These are phyloP conservation scores for Suillus plorans DNA, from an alignment of 768 basidiomycete species.

Conservation along the genomic window DNA sequence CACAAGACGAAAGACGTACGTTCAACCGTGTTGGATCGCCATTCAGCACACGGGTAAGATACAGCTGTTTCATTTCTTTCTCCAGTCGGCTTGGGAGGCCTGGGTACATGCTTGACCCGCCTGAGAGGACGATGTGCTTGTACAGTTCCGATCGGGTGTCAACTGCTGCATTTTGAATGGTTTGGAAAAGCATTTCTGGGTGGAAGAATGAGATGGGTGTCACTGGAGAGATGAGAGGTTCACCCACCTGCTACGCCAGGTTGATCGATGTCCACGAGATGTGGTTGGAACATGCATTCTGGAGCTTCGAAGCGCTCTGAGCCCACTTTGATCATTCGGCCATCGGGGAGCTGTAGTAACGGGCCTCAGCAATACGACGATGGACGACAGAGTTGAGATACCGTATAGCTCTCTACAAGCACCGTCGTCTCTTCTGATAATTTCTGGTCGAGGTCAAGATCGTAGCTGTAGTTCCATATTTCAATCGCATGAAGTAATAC, in stretches of 20 bases:
- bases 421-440: conserved; percentile 96
- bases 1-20: conserved; percentile 60
- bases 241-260: conserved; percentile 94
- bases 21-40: conserved; percentile 83
- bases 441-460: conserved; percentile 92
- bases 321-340: conserved; percentile 94
- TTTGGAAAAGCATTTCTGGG: conserved; percentile 93
- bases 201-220: background rate
- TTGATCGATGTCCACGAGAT: conserved; percentile 95
- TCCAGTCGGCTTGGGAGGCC: conserved; percentile 95
- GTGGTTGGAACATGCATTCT: conserved; percentile 99
- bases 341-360: conserved; percentile 77
- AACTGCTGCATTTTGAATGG: conserved; percentile 88
- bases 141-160: conserved; percentile 90
- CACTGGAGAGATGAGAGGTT: background rate
- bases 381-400: conserved; percentile 34
- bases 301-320: conserved; percentile 98
- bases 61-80: conserved; percentile 99
- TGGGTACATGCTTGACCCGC: conserved; percentile 98
- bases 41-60: conserved; percentile 84
- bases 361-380: conserved; percentile 10
- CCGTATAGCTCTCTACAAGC: conserved; percentile 94
- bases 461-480: conserved; percentile 59
- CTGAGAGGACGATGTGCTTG: conserved; percentile 97
- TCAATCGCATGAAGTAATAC: background rate